These are phyloP conservation scores for Sporothrix protearum DNA, from an alignment of 2,329 filamentous ascomycete genomes.

Conservation along the genomic window DNA sequence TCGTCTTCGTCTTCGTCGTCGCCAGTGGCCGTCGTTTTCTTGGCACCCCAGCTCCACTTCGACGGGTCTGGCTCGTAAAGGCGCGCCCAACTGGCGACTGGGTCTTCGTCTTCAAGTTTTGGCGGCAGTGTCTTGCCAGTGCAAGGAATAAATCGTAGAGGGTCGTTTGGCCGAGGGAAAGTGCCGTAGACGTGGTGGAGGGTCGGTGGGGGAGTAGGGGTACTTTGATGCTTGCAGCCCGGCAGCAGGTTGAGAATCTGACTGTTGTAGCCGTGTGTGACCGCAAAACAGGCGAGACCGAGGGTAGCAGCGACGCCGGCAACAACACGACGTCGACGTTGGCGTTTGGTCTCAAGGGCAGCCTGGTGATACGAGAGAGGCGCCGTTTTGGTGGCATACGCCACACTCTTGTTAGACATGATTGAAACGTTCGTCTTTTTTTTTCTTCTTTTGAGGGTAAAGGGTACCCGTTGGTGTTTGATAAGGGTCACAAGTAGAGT, in stretches of 20 bases:
- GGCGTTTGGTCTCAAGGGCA: neutral
- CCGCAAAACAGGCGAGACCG: constrained; percentile 2
- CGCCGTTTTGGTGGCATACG: neutral
- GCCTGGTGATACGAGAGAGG: neutral
- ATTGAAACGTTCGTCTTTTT: neutral
- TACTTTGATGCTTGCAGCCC: neutral
- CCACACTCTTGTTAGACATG: neutral
- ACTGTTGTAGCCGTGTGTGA: neutral
- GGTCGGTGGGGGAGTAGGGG: neutral
- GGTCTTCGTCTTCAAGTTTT: constrained; percentile 39
- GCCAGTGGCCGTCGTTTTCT: neutral
- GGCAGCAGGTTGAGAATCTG: neutral
- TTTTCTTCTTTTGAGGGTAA: neutral
- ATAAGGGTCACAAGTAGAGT: neutral
- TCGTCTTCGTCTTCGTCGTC: constrained; percentile 31
- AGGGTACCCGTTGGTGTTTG: neutral
- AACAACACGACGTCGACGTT: neutral
- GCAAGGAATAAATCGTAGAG: constrained; percentile 48
- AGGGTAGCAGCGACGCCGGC: neutral
- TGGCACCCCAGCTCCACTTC: constrained; percentile 46
- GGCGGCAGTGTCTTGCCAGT: constrained; percentile 43
- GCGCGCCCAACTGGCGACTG: constrained; percentile 40
- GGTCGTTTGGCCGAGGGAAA: constrained; percentile 44
- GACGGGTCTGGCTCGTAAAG: constrained; percentile 44
- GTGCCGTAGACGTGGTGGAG: constrained; percentile 29